A percentile compares a stretch with the other conserved stretches of the same genome.
Evolutionary conservation across 1,284 basidiomycete species (phyloP).

Genomic region (Fistulinella cinereoalba): DNA sequence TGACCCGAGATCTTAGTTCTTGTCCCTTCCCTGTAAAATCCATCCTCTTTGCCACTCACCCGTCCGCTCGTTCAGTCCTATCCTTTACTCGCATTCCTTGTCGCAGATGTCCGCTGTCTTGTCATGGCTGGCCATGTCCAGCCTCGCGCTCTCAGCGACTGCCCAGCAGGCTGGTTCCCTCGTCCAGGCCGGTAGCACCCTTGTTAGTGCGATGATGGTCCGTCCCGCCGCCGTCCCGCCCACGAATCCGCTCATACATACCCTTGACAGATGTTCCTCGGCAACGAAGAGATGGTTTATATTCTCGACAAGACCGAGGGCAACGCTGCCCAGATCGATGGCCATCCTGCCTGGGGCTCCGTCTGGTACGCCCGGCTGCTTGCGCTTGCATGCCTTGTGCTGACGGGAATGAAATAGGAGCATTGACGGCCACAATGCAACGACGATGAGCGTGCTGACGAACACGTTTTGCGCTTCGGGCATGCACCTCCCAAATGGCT

Average conservation of each 20-base stretch:
- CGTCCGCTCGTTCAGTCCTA: slow-evolving; percentile 9
- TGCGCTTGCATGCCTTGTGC: neutral
- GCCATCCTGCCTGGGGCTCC: slow-evolving; percentile 44
- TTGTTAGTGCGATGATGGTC: slow-evolving; percentile 67
- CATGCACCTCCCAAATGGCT: slow-evolving; percentile 66
- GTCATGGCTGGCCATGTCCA: slow-evolving; percentile 12
- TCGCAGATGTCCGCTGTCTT: slow-evolving; percentile 3
- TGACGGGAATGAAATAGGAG: slow-evolving; percentile 20
- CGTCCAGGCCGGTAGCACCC: slow-evolving; percentile 49
- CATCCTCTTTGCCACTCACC: neutral
- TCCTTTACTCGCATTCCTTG: neutral
- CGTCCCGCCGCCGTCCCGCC: slow-evolving; percentile 14
- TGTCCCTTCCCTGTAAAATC: no score
- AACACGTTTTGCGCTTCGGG: slow-evolving; percentile 85
- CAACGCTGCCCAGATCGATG: slow-evolving; percentile 38
- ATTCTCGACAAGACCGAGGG: slow-evolving; percentile 49
- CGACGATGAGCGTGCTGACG: slow-evolving; percentile 68
- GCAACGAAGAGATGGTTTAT: slow-evolving; percentile 46
- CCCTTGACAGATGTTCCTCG: slow-evolving; percentile 50
- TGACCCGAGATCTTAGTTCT: neutral
- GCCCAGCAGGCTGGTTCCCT: slow-evolving; percentile 42
- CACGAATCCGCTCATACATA: neutral
- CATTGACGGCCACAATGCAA: slow-evolving; percentile 42
- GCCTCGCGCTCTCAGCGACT: slow-evolving; percentile 29
- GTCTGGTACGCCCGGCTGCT: slow-evolving; percentile 35